A percentile compares a stretch with the other conserved stretches of the same genome.
Evolutionary conservation across 2,329 filamentous ascomycete species (phyloP).

Genomic region (Hymenoscyphus salicellus): DNA sequence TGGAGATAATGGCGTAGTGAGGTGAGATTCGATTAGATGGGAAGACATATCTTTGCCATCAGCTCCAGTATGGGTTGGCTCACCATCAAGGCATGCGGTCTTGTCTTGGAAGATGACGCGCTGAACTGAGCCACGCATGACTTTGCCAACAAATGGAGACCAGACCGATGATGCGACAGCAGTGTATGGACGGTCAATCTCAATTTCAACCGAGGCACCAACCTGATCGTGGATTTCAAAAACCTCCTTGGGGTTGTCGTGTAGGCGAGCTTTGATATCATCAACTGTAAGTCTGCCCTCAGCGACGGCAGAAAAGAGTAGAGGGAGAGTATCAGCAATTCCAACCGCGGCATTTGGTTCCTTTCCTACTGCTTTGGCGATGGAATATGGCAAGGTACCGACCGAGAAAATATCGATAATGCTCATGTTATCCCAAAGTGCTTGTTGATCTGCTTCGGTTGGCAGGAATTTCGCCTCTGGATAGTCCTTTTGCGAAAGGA

Average conservation of each 20-base stretch:
- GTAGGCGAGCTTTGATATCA: slow-evolving; percentile 67
- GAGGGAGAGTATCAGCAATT: slow-evolving; percentile 69
- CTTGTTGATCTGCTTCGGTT: slow-evolving; percentile 64
- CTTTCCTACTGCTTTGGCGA: slow-evolving; percentile 56
- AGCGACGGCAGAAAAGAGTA: slow-evolving; percentile 71
- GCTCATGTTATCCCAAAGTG: slow-evolving; percentile 69
- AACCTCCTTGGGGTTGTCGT: slow-evolving; percentile 76
- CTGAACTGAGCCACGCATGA: slow-evolving; percentile 67
- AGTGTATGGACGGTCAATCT: slow-evolving; percentile 69
- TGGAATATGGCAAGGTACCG: slow-evolving; percentile 74
- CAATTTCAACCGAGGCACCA: slow-evolving; percentile 70
- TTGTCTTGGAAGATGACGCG: slow-evolving; percentile 72
- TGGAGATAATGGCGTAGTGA: slow-evolving; percentile 53
- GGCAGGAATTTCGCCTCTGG: slow-evolving; percentile 66
- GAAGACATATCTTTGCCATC: slow-evolving; percentile 74
- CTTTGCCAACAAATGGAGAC: slow-evolving; percentile 71
- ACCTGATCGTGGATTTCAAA: slow-evolving; percentile 79
- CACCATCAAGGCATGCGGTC: slow-evolving; percentile 72
- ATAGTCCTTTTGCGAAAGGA: slow-evolving; percentile 69
- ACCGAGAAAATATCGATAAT: slow-evolving; percentile 78
- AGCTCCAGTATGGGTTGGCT: slow-evolving; percentile 52
- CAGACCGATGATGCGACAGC: slow-evolving; percentile 52
- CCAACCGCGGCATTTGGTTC: slow-evolving; percentile 60
- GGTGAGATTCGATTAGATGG: slow-evolving; percentile 46
- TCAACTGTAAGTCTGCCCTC: slow-evolving; percentile 72